Conservation (phyloP, 805 yeast genomes). For the Candida vartiovaarae region DNA sequence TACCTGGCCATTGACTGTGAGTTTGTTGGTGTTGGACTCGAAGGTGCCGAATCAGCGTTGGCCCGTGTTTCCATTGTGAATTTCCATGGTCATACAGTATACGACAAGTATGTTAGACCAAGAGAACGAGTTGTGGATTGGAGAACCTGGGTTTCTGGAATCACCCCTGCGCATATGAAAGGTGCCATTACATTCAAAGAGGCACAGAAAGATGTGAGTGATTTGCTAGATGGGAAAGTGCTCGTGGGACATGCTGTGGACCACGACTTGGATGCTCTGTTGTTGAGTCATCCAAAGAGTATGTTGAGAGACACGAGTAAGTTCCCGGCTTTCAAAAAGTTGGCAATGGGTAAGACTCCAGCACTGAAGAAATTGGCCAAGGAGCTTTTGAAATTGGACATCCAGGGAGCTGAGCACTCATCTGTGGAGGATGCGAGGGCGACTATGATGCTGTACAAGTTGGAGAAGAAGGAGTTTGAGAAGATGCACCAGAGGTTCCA, state of each 20-base stretch:
- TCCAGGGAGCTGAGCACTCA: conserved; percentile 73
- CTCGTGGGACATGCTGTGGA: conserved; percentile 83
- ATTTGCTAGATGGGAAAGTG: conserved; percentile 45
- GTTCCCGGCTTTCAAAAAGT: conserved; percentile 49
- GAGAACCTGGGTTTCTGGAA: conserved; percentile 91
- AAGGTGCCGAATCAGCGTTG: conserved; percentile 60
- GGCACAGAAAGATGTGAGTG: conserved; percentile 53
- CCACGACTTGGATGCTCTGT: conserved; percentile 67
- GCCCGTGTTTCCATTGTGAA: conserved; percentile 89
- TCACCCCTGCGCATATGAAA: conserved; percentile 61
- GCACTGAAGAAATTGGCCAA: conserved; percentile 57
- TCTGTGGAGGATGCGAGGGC: conserved; percentile 89
- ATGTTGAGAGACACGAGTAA: conserved; percentile 69
- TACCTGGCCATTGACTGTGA: conserved; percentile 88
- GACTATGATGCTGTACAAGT: conserved; percentile 72
- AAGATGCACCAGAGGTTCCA: conserved; percentile 20
- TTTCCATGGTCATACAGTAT: conserved; percentile 62
- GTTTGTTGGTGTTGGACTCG: conserved; percentile 84
- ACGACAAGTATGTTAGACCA: conserved; percentile 75
- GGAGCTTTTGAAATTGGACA: conserved; percentile 49
- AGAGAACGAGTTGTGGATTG: conserved; percentile 74
- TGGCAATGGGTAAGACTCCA: conserved; percentile 66
- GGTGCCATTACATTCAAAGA: conserved; percentile 59
- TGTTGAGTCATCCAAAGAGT: conserved; percentile 58
- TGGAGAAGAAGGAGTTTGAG: conserved; percentile 58